Conservation (phyloP, 2,329 filamentous ascomycete genomes). For the Fusarium guadeloupense region DNA sequence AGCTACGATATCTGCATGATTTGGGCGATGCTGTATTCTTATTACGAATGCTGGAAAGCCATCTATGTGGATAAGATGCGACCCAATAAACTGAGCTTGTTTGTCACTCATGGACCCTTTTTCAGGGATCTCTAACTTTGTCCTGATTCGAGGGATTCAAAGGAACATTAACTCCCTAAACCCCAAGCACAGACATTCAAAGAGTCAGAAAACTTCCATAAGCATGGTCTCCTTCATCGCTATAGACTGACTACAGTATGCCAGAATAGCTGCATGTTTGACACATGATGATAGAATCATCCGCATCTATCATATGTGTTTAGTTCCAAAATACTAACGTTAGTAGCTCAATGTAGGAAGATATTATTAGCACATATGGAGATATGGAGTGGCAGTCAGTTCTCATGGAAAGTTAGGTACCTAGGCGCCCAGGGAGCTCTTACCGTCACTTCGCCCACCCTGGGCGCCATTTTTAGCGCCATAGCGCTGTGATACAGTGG, state of each 20-base stretch:
- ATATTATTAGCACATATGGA: constrained; percentile 5
- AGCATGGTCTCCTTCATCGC: constrained; percentile 26
- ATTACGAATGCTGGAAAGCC: background rate
- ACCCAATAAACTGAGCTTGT: constrained; percentile 2
- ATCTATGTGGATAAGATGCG: constrained; percentile 2
- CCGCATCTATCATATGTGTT: background rate
- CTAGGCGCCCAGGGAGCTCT: too few species aligned
- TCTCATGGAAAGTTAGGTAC: background rate
- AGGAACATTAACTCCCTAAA: constrained; percentile 9
- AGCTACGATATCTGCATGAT: background rate
- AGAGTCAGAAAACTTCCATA: constrained; percentile 9
- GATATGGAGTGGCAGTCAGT: too few species aligned
- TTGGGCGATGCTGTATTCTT: background rate
- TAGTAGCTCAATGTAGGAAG: too few species aligned
- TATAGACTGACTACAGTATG: constrained; percentile 4
- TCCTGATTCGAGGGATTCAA: constrained; percentile 29
- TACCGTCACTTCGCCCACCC: constrained; percentile 12
- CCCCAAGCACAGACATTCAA: constrained; percentile 25
- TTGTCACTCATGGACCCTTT: constrained; percentile 17
- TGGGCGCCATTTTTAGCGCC: constrained; percentile 40
- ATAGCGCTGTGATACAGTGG: constrained; percentile 39
- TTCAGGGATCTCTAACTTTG: constrained; percentile 14
- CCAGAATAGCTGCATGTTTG: background rate
- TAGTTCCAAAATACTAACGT: too few species aligned
- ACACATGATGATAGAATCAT: constrained; percentile 22